Base-by-base conservation (phyloP, 176 grass and related monocot genomes). In the Juncus effusus region DNA sequence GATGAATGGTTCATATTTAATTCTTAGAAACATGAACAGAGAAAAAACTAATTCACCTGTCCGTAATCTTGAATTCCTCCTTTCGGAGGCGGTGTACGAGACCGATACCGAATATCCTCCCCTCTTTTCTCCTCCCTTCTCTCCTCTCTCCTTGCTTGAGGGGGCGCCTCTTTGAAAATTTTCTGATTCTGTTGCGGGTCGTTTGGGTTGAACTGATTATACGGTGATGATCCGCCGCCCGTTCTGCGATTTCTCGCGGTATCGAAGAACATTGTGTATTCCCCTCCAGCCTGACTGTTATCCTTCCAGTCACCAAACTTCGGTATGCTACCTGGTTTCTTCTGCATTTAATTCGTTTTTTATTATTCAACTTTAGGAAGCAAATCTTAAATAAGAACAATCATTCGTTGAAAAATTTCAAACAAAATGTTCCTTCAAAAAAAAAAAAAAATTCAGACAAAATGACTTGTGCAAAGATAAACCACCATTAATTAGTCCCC, bases 201-300 rank as follows among this genome's bases (percentile, higher is more conserved):
- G 4, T 79, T 79, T 7, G 76, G 65, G 11, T 78, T 70, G 42
- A 78, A 61, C 40, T 62, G 13, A 47, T 47, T 47, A 47, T 47
- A 47, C 44, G 9, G 44, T 2, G 44, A 47, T 47, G 44, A 9
- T 47, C 44, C 44, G 44, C 44, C 44, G 9, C 44, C 44, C 3
- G 13, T 42, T 72, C 42, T 79, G 8, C 14, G 52, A 13, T 3
- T 64, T 16, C 76, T 12, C 38, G 76, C 76, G 4, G 70, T 45
- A 12, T 79, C 66, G 11, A 79, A 79, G n/a, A 70, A 57, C 6
- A 70, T 16, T 19, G 76, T 79, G 10, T 72, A 79, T 56, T 56
- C 44, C 9, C n/a, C 42, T 14, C 54, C 42, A 10, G 41, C 13
- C 28, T 5, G 11, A 7, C 36, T 49, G 12, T 59, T 54, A 67